Conservation (phyloP, 2,329 filamentous ascomycete species). For the Cordyceps javanica region DNA sequence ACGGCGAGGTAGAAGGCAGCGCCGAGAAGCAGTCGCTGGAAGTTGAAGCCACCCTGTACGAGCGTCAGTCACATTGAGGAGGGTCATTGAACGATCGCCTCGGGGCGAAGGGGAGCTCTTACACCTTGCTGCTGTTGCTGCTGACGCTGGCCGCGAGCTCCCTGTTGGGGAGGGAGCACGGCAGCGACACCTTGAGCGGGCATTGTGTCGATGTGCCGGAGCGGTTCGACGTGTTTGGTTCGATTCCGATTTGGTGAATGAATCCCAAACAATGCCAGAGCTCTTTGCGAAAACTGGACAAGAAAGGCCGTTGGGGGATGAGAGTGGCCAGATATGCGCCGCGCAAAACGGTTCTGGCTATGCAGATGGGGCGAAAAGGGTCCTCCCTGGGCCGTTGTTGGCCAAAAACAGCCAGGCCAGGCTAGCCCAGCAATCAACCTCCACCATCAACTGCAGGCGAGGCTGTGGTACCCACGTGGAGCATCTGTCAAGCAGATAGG, state of each 20-base stretch:
- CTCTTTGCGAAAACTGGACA: background rate
- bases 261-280: background rate
- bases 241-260: background rate
- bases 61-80: background rate
- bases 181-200: slow-evolving; percentile 9
- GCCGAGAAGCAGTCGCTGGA: slow-evolving; percentile 45
- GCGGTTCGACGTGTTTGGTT: background rate
- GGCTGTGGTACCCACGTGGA: no score
- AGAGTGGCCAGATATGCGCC: slow-evolving; percentile 5
- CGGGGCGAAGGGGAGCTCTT: slow-evolving; percentile 9
- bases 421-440: no score
- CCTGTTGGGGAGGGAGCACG: slow-evolving; percentile 12
- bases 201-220: background rate
- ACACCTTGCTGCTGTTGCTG: slow-evolving; percentile 16
- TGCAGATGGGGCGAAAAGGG: background rate
- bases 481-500: no score
- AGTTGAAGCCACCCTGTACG: slow-evolving; percentile 27
- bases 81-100: no score
- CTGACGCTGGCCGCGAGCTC: slow-evolving; percentile 4
- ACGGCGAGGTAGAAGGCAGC: slow-evolving; percentile 52
- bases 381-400: no score
- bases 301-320: background rate
- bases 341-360: no score
- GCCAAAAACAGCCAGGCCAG: no score
- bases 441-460: no score